These are phyloP conservation scores for Candida rishiriensis DNA, from an alignment of 805 yeast species.

Conservation along the genomic window DNA sequence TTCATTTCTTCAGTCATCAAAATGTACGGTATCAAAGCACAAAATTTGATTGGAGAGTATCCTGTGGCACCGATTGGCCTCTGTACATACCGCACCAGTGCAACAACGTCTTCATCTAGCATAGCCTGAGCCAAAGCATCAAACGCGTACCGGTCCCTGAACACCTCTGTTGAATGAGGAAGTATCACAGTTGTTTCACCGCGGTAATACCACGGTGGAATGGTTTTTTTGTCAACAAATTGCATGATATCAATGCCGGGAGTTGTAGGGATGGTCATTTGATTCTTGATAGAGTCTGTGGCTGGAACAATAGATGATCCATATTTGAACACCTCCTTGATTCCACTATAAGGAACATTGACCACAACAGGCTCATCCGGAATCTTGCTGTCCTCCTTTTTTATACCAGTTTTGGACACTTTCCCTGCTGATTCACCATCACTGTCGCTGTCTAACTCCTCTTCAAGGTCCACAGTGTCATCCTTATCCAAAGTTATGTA, in stretches of 20 bases:
- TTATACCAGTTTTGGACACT: not conserved
- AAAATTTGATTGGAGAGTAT: constrained; percentile 41
- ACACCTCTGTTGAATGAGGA: constrained; percentile 11
- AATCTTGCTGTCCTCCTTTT: constrained; percentile 9
- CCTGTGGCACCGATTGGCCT: constrained; percentile 26
- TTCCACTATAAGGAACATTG: constrained; percentile 34
- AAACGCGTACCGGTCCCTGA: constrained; percentile 37
- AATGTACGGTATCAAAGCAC: constrained; percentile 49
- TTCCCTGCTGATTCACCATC: constrained; percentile 8
- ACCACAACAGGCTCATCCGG: constrained; percentile 25
- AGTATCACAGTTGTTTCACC: constrained; percentile 54
- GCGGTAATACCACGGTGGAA: constrained; percentile 58
- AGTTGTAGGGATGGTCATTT: constrained; percentile 38
- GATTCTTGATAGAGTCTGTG: constrained; percentile 41
- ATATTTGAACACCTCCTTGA: constrained; percentile 61
- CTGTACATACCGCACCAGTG: constrained; percentile 61
- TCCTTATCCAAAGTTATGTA: not conserved
- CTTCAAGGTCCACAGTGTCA: constrained; percentile 4
- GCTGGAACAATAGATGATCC: constrained; percentile 56
- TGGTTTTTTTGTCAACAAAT: constrained; percentile 37
- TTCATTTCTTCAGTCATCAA: constrained; percentile 21
- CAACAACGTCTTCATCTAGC: constrained; percentile 41
- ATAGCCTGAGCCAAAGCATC: constrained; percentile 51
- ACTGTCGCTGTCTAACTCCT: constrained; percentile 14
- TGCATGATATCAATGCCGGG: constrained; percentile 66